Base-by-base conservation (phyloP, 495 filamentous ascomycete genomes). In the Podospora comata region DNA sequence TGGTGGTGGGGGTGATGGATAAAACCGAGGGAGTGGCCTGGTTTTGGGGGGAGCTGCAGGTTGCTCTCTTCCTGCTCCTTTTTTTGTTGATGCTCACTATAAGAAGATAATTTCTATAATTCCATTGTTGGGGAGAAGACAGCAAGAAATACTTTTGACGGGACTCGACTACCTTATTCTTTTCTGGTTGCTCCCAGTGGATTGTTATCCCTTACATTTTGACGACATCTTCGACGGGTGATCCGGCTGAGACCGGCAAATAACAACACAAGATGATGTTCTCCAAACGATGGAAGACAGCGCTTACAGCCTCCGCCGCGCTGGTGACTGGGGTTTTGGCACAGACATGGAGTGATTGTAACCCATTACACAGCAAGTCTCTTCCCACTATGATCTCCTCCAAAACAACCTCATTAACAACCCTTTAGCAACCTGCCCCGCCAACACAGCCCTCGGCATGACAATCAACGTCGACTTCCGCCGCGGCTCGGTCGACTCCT, bases 391-490 rank as follows among this genome's bases (percentile, higher is more conserved):
- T 11, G 23, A 59, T n/a, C 32, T 6, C 58, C 19, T 62, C 27
- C n/a, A 1, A 19, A n/a, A 2, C 16, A 23, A 55, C 56, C 60
- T 23, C 71, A 23, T 23, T 66, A 69, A 67, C 59, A 55, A 57
- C 27, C 34, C 63, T 26, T 5, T 68, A 81, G 74, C 65, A 73
- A 73, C 68, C 58, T 99, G 95, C 74, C 88, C 92, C 13, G 77
- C 91, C 53, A 85, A 97, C 75, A 86, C 92, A 48, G 95, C 94
- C 9, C 86, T 98, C 11, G 92, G 93, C 70, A 90, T 86, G 77
- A 82, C 90, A 9, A 90, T 92, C 65, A 86, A 81, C 58, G 89
- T 92, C 79, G 92, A 96, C 79, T 96, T 97, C 79, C 90, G 89
- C 26, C 77, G 85, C 71, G 92, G 92, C 68, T 83, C 84, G 54